A percentile compares a stretch with the other conserved stretches of the same genome.
Conservation (phyloP, 306 rosid species). For the Quercus mongolica region DNA sequence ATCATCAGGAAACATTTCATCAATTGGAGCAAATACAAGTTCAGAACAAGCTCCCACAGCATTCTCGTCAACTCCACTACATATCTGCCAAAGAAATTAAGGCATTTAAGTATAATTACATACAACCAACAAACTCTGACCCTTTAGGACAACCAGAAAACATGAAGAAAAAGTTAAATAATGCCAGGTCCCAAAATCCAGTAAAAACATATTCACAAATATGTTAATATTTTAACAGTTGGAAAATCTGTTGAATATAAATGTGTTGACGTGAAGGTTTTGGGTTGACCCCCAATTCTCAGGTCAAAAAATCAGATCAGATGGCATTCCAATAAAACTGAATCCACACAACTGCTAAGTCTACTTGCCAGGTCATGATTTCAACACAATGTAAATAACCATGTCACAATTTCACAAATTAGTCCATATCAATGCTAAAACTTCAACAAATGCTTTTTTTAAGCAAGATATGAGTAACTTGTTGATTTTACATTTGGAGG, state of each 20-base stretch:
- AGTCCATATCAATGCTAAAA: background rate
- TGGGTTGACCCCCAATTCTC: background rate
- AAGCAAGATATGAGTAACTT: background rate
- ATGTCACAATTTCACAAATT: background rate
- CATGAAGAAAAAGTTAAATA: background rate
- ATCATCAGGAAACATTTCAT: constrained; percentile 87
- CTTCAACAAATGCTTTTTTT: background rate
- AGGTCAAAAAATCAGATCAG: background rate
- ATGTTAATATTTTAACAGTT: background rate
- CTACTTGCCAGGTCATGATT: constrained; percentile 1
- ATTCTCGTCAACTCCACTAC: constrained; percentile 78
- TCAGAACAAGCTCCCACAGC: constrained; percentile 82
- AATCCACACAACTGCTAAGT: background rate
- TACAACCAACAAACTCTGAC: background rate
- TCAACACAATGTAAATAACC: background rate
- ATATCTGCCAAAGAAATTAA: constrained; percentile 43
- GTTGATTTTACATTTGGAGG: background rate
- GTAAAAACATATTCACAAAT: background rate
- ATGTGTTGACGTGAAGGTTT: background rate
- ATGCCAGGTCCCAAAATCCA: background rate
- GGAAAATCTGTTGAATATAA: background rate
- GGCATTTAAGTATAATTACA: background rate
- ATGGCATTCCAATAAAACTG: background rate
- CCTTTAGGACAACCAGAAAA: background rate
- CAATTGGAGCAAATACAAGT: constrained; percentile 88